Base-by-base conservation (phyloP, 306 rosid species). In the Rubus idaeus region DNA sequence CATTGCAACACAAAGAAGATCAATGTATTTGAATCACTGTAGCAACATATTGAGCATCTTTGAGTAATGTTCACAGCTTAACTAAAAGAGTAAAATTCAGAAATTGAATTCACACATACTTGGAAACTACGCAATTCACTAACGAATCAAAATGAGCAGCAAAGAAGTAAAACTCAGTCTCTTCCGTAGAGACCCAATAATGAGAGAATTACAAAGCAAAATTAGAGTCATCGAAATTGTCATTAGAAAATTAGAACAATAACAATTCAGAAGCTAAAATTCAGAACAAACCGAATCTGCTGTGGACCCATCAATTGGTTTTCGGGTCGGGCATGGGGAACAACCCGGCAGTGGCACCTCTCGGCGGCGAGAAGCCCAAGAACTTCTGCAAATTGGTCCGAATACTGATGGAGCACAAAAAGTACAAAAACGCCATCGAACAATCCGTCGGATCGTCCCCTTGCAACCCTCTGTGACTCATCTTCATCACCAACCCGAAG, bases 241-340 rank as follows among this genome's bases (percentile, higher is more conserved):
- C 35, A 30, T 30, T 30, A 30, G 35, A 30, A 30, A 30, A 30
- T 30, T 30, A 30, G 35, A 30, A 30, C 1, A 30, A 30, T 30
- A 30, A 30, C 35, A 1, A 30, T 30, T n/a, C n/a, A n/a, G n/a
- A 67, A 67, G 60, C 78, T 60, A 56, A 63, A 47, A 73, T 64
- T 68, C 45, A 55, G 20, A 66, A 39, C 65, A 52, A 76, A 74
- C 71, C 83, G 16, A 39, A 30, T 30, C 5, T 12, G 5, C 21
- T 40, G 49, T 14, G 17, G 79, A 61, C 68, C 73, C 51, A 74
- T 92, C 90, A 96, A 82, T 79, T 96, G 84, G 97, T 91, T 84
- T 96, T 96, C 13, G 92, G 94, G 77, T 96, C 97, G n/a, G 99
- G 98, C 89, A 96, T 75, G 58, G 99, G 99, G 80, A 96, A 96